Conservation (phyloP, 1,284 basidiomycete genomes). For the Ceratobasidium sp. region DNA sequence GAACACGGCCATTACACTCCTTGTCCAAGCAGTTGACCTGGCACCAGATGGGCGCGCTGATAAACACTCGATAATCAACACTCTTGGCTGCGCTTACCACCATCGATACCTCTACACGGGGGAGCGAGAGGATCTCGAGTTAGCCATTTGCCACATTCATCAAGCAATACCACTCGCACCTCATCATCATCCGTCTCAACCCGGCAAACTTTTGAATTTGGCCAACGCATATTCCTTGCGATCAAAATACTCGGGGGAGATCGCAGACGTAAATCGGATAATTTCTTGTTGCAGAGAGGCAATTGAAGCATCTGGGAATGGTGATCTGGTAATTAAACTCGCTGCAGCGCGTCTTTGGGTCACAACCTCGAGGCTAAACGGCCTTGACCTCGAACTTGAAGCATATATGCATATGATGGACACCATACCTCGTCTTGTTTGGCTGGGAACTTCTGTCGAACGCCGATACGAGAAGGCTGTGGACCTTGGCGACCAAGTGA, state of each 20-base stretch:
- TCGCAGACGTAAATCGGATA: neutral
- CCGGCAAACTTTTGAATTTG: too few relatives aligned
- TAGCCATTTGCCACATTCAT: too few relatives aligned
- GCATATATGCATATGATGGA: conserved; percentile 1
- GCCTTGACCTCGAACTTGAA: neutral
- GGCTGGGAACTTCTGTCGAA: neutral
- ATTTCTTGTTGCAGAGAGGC: neutral
- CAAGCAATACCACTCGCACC: too few relatives aligned
- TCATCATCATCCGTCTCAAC: too few relatives aligned
- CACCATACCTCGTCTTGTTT: neutral
- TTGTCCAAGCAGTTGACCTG: neutral
- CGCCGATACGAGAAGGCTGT: neutral
- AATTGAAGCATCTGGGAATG: neutral
- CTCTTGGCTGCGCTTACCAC: too few relatives aligned
- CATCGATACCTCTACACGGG: too few relatives aligned
- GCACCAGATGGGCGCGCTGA: neutral
- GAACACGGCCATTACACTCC: neutral
- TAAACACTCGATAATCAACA: too few relatives aligned
- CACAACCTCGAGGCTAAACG: neutral
- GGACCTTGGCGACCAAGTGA: neutral
- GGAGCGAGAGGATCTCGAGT: too few relatives aligned
- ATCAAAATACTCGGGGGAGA: neutral
- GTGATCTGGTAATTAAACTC: neutral
- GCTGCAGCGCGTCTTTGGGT: neutral
- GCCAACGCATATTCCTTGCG: neutral